These are phyloP conservation scores for Glomus cerebriforme DNA, from an alignment of 192 early-diverging fungal species.

Conservation along the genomic window DNA sequence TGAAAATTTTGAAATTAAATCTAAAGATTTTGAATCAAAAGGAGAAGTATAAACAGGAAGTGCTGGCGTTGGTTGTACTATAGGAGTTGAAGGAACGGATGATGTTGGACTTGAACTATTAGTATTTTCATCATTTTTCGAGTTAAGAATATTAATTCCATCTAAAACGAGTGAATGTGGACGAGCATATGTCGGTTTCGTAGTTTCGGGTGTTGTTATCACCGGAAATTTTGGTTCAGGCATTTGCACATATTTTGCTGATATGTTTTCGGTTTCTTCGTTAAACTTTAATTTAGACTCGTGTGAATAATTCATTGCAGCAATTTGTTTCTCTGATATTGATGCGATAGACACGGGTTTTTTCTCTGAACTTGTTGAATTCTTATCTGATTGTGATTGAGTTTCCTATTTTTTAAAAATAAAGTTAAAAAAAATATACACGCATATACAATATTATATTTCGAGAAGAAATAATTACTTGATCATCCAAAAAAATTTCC, in stretches of 20 bases:
- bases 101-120: neutral
- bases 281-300: neutral
- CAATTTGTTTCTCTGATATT: constrained; percentile 12
- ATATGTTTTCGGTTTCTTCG: neutral
- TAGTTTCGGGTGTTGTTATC: neutral
- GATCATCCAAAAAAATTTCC: constrained; percentile 13
- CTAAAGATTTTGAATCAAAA: neutral
- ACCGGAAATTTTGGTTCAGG: neutral
- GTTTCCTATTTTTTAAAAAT: neutral
- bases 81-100: neutral
- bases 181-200: neutral
- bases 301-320: neutral
- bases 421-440: neutral
- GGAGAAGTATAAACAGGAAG: neutral
- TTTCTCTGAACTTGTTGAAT: neutral
- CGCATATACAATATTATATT: neutral
- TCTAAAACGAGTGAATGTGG: neutral
- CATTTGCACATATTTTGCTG: neutral
- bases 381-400: neutral
- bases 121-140: neutral
- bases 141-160: neutral
- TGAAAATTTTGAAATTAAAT: constrained; percentile 12
- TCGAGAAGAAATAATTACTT: neutral
- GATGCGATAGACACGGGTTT: neutral
- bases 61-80: neutral